These are phyloP conservation scores for Sphaerulina musiva DNA, from an alignment of 2,329 filamentous ascomycete species.

Conservation along the genomic window DNA sequence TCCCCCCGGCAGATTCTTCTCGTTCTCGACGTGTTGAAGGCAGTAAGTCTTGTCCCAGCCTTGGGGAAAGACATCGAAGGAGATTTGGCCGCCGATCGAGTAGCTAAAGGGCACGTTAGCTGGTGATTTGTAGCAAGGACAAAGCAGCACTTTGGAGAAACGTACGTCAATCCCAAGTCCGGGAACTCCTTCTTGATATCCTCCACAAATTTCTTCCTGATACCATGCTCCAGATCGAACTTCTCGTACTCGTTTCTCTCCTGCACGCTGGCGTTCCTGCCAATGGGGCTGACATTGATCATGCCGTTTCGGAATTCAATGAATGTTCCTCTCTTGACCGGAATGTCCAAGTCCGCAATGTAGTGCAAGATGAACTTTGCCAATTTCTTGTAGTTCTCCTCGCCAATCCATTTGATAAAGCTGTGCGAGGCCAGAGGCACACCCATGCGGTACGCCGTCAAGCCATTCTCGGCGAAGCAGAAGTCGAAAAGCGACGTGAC, in stretches of 20 bases:
- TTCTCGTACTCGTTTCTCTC: constrained; percentile 78
- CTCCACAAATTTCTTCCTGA: constrained; percentile 70
- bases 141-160: too few species aligned
- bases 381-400: constrained; percentile 74
- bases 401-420: constrained; percentile 90
- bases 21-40: constrained; percentile 75
- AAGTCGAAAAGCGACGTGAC: constrained; percentile 92
- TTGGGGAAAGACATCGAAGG: constrained; percentile 92
- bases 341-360: constrained; percentile 75
- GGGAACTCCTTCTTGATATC: constrained; percentile 73
- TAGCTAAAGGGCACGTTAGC: constrained; percentile 48
- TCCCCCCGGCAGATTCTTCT: constrained; percentile 59
- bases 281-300: constrained; percentile 78
- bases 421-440: constrained; percentile 66
- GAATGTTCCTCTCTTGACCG: constrained; percentile 77
- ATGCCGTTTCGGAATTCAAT: constrained; percentile 87
- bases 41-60: constrained; percentile 99
- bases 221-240: constrained; percentile 70
- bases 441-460: constrained; percentile 83
- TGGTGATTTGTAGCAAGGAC: too few species aligned
- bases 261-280: constrained; percentile 72
- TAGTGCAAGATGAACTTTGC: constrained; percentile 72
- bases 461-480: constrained; percentile 94
- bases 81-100: constrained; percentile 95
- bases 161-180: constrained; percentile 72